Conservation (phyloP, 352 stramenopile genomes). For the Aphanomyces cochlioides region DNA sequence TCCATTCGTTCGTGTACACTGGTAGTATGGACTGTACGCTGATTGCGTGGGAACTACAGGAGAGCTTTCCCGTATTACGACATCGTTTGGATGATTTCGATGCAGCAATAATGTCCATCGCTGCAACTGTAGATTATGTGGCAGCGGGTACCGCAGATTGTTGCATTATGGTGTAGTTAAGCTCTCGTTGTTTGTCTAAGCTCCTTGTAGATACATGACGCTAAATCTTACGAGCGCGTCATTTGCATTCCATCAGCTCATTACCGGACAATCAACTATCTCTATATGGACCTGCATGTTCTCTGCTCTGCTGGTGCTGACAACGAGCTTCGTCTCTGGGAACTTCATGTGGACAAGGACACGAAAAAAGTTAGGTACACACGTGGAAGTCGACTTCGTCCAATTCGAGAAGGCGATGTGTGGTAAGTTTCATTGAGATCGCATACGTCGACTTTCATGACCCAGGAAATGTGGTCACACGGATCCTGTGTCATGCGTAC, state of each 20-base stretch:
- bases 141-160: constrained; percentile 63
- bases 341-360: constrained; percentile 36
- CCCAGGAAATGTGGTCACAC: constrained; percentile 45
- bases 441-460: neutral
- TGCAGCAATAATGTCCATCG: constrained; percentile 61
- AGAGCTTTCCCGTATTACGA: constrained; percentile 43
- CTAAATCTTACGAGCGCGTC: constrained; percentile 41
- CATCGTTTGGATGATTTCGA: constrained; percentile 67
- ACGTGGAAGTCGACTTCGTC: neutral
- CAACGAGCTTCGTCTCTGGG: constrained; percentile 62
- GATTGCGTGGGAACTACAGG: constrained; percentile 61
- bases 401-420: neutral
- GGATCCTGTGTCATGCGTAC: constrained; percentile 51
- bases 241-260: constrained; percentile 54
- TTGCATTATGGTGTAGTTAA: constrained; percentile 44
- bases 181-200: neutral
- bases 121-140: constrained; percentile 51
- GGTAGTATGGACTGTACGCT: constrained; percentile 59
- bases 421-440: neutral
- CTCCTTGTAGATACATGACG: constrained; percentile 42
- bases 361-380: constrained; percentile 3
- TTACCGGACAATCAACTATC: constrained; percentile 43
- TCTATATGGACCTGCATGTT: constrained; percentile 46
- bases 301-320: constrained; percentile 59
- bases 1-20: constrained; percentile 61